These are phyloP conservation scores for Coemansia reversa DNA, from an alignment of 192 early-diverging fungal species.

Conservation along the genomic window DNA sequence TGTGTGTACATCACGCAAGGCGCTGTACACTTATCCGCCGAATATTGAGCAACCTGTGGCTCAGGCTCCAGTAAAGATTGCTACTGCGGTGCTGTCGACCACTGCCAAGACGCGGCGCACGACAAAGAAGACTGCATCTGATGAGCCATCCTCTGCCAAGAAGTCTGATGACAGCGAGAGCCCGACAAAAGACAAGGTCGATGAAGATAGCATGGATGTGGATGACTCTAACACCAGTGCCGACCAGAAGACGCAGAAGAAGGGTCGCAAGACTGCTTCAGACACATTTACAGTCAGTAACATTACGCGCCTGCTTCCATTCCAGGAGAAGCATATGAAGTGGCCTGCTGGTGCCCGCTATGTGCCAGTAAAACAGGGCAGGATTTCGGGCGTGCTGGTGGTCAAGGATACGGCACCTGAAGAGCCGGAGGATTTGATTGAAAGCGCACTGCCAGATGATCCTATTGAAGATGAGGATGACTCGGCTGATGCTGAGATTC, in stretches of 20 bases:
- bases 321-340: constrained; percentile 82
- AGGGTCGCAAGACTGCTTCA: constrained; percentile 60
- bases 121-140: constrained; percentile 67
- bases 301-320: constrained; percentile 81
- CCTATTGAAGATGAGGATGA: constrained; percentile 18
- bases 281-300: constrained; percentile 83
- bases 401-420: constrained; percentile 72
- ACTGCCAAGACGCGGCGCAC: constrained; percentile 90
- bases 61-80: constrained; percentile 60
- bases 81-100: constrained; percentile 93
- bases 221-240: constrained; percentile 18
- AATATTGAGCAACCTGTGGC: constrained; percentile 70
- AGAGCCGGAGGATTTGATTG: constrained; percentile 82
- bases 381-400: constrained; percentile 77
- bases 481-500: constrained; percentile 45
- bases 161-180: constrained; percentile 9
- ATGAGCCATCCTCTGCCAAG: constrained; percentile 1
- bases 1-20: constrained; percentile 80
- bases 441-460: constrained; percentile 49
- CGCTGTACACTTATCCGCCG: constrained; percentile 92
- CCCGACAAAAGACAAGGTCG: constrained; percentile 6
- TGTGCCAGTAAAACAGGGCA: constrained; percentile 81
- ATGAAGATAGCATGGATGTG: constrained; percentile 41
- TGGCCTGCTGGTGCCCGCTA: constrained; percentile 87
- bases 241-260: constrained; percentile 37